Base-by-base conservation (phyloP, 306 rosid genomes). In the Canavalia gladiata region DNA sequence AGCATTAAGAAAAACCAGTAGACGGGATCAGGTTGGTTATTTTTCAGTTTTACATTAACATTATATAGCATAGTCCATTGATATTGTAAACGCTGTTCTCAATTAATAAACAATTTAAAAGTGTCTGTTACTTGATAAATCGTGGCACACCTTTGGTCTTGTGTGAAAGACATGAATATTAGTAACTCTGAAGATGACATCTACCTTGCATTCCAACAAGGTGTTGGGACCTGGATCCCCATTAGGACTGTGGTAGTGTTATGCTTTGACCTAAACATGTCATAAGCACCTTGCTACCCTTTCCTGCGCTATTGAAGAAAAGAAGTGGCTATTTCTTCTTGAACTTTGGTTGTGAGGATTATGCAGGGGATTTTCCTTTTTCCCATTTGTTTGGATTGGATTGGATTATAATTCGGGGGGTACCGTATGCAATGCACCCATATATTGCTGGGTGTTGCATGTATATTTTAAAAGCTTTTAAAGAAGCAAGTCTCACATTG, bases 1-100 rank as follows among this genome's bases (percentile, higher is more conserved):
- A 76, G 55, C 58, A 80, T 64, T 62, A 92, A 92, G 91, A 94
- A 94, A 88, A 87, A 85, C 85, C 97, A 86, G 63, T 94, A 87
- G 82, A 66, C 68, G 31, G 8, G 72, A 83, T 73, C 80, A 80
- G 73, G 70, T 68, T 28, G 72, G 81, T 76, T 76, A 68, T 84
- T 69, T 56, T 78, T 49, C 46, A 43, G 46, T 59, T 76, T 47
- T 83, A 50, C 50, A 71, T 65, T 79, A 70, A 54, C 62, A 68
- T 8, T 63, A 58, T 60, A 11, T 51, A 41, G 57, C 4, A 1
- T 71, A 71, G 72, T 65, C 63, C 73, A 71, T 76, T 43, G 72
- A 56, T 65, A 78, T 73, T 74, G 30, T 60, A 43, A 65, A 72
- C 57, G 42, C 63, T 45, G 28, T 57, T 74, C 33, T 78, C 50